Conservation (phyloP, 805 yeast genomes). For the Wickerhamiella australiensis region DNA sequence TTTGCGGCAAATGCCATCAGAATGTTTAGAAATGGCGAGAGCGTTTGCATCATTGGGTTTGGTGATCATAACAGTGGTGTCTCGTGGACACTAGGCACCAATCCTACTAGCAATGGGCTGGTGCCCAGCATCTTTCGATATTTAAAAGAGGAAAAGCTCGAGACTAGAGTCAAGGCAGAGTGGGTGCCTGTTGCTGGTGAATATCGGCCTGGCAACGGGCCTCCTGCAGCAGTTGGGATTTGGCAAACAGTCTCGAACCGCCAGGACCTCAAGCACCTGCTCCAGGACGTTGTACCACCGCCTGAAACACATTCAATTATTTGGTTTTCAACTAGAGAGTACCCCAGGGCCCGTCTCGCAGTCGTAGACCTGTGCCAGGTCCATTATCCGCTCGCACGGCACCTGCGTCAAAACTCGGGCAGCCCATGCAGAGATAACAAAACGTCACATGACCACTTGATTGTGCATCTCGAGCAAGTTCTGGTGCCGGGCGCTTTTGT, state of each 20-base stretch:
- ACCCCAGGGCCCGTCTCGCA: neutral
- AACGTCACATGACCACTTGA: neutral
- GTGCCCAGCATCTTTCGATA: neutral
- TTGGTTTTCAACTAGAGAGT: neutral
- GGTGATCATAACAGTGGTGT: neutral
- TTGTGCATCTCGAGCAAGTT: neutral
- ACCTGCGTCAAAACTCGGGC: neutral
- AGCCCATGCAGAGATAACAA: neutral
- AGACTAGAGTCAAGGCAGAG: neutral
- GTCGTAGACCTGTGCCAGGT: neutral
- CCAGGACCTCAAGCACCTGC: slow-evolving; percentile 1
- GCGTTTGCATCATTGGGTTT: neutral
- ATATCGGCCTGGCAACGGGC: neutral
- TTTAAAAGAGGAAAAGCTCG: neutral
- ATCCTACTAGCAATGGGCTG: slow-evolving; percentile 1
- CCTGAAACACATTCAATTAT: neutral
- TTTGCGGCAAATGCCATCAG: neutral
- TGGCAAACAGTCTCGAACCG: neutral
- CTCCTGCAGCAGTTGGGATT: neutral
- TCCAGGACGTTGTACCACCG: neutral
- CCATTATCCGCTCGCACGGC: neutral
- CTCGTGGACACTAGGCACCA: slow-evolving; percentile 1
- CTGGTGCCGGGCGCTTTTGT: neutral
- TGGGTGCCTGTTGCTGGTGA: neutral
- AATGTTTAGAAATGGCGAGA: neutral